These are phyloP conservation scores for Nectriaceae sp. DNA, from an alignment of 2,329 filamentous ascomycete genomes.

Conservation along the genomic window DNA sequence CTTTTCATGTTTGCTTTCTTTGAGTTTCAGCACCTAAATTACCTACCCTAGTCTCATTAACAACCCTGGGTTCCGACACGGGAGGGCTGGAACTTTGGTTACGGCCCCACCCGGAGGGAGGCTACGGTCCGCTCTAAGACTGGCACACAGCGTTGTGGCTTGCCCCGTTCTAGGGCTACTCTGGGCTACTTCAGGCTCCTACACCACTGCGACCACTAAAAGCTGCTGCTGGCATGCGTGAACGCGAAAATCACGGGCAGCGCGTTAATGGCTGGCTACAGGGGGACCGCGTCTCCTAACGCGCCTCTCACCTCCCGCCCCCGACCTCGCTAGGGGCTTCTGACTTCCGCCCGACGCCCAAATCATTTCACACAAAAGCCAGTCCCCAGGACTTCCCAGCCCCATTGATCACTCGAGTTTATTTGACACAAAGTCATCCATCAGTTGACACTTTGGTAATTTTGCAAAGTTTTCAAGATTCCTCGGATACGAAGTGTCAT, in stretches of 20 bases:
- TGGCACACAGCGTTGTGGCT: too few species aligned
- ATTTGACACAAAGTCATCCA: too few species aligned
- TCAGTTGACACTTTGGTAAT: too few species aligned
- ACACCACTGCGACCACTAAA: slow-evolving; percentile 16
- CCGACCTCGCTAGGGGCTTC: slow-evolving; percentile 12
- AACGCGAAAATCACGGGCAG: slow-evolving; percentile 26
- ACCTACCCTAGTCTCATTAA: too few species aligned
- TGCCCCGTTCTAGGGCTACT: too few species aligned
- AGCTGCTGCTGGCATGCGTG: slow-evolving; percentile 6
- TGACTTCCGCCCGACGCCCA: neutral
- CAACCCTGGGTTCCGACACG: too few species aligned
- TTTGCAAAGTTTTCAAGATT: slow-evolving; percentile 24
- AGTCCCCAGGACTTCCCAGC: neutral
- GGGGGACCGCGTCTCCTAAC: slow-evolving; percentile 21
- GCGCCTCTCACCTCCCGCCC: slow-evolving; percentile 19
- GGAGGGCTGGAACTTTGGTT: too few species aligned
- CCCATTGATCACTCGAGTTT: slow-evolving; percentile 1
- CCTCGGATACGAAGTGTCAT: slow-evolving; percentile 5
- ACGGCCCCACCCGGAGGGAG: too few species aligned
- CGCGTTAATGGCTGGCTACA: slow-evolving; percentile 21
- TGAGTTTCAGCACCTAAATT: too few species aligned
- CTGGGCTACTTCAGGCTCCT: neutral
- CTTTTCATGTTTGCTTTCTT: too few species aligned
- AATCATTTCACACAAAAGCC: neutral
- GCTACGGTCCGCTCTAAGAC: too few species aligned